A percentile compares a stretch with the other conserved stretches of the same genome.
These are phyloP conservation scores for Neopestalotiopsis clavispora DNA, from an alignment of 2,329 filamentous ascomycete genomes.

Conservation along the genomic window DNA sequence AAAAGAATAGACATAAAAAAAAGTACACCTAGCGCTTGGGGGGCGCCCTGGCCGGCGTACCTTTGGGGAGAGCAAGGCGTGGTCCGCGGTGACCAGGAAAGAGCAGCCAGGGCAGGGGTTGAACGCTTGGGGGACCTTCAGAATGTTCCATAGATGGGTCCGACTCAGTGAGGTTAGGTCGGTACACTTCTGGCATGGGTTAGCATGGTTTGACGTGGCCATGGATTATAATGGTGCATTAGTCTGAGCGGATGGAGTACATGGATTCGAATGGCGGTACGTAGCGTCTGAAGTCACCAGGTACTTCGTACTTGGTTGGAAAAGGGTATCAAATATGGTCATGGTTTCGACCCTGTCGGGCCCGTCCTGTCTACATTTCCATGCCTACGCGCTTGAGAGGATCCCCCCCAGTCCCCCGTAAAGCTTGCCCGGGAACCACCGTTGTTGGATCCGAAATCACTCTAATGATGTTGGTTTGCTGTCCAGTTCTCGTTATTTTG, in stretches of 20 bases:
- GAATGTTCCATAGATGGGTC: neutral
- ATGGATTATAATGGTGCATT: neutral
- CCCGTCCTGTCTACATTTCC: neutral
- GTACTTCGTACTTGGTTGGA: neutral
- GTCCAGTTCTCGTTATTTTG: neutral
- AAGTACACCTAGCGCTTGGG: conserved; percentile 15
- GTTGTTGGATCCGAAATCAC: neutral
- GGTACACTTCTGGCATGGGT: conserved; percentile 1
- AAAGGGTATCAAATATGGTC: neutral
- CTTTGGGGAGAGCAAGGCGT: conserved; percentile 10
- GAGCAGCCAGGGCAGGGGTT: neutral
- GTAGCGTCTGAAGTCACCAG: no score
- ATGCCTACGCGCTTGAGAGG: neutral
- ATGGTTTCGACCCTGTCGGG: neutral
- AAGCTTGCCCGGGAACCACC: neutral
- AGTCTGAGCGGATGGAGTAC: neutral
- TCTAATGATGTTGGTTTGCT: neutral
- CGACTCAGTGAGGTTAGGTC: neutral
- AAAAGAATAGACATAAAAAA: neutral
- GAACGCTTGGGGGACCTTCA: neutral
- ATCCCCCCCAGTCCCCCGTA: neutral
- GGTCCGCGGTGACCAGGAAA: neutral
- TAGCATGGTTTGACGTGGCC: neutral
- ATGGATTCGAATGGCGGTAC: no score
- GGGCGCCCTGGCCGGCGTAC: neutral